Base-by-base conservation (phyloP, 208 protist species). In the Trypanosoma platydactyli region DNA sequence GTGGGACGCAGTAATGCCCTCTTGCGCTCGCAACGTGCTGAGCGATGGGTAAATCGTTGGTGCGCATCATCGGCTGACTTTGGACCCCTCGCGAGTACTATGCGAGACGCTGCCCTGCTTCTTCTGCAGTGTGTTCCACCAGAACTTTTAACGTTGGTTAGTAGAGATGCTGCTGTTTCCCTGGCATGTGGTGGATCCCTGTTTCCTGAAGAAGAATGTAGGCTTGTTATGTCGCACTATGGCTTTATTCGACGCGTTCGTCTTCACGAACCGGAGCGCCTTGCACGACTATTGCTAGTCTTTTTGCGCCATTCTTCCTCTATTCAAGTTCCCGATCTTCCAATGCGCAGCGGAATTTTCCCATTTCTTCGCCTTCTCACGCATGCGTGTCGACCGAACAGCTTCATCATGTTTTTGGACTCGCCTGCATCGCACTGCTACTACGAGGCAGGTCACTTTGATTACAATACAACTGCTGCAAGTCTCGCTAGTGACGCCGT, bases 311-410 rank as follows among this genome's bases (percentile, higher is more conserved):
- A 52, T 60, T 18, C 35, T 24, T 41, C 56, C 27, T 3, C 42
- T 55, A 30, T 68, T 54, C 58, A 73, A 18, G 60, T 66, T 3
- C 68, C 68, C 9, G 68, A 66, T 41, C 38, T 73, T 33, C 52
- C 51, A 44, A 30, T 52, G 52, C 54, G 67, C 13, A 49, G 52
- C 24, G 65, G 52, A 16, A 27, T 59, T 29, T 79, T 74, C 46
- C 73, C 73, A 11, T 67, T 76, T 40, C 30, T 72, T 4, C 49
- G 68, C 6, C 59, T 49, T 22, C 22, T 72, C 30, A 29, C 46
- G 27, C 73, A 79, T 62, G 33, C 50, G 27, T 79, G 73, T 27
- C 48, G 62, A 3, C 69, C 73, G 6, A 76, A 76, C 58, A 66
- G 51, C n/a, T 51, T 59, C 46, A n/a, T 79, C 13, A 45, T 56